Base-by-base conservation (phyloP, 2,329 filamentous ascomycete species). In the Acephala macrosclerotiorum region DNA sequence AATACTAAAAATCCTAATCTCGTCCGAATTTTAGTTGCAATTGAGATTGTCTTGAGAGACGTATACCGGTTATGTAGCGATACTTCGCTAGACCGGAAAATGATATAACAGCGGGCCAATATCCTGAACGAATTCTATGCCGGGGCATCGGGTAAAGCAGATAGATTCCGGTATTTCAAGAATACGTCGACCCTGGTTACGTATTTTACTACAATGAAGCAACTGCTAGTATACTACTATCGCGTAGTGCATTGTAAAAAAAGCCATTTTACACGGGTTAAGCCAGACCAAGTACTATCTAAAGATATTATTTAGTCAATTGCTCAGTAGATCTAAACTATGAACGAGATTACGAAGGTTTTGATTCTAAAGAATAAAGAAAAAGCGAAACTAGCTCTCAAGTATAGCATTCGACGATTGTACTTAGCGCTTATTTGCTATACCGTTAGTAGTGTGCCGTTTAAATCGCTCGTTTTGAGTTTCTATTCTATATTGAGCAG, bases 41-140 rank as follows among this genome's bases (percentile, higher is more conserved):
- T n/a, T n/a, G n/a, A n/a, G n/a, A n/a, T 47, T 33, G 42, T 66
- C 18, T 60, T 70, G 20, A 58, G 61, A 59, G 57, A 67, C 18
- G 55, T 45, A 12, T 68, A 68, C 35, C 36, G 45, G 51, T 64
- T 68, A 40, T 67, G 40, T 22, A 66, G 47, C 22, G 51, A 70
- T 29, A 67, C 56, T 20, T 70, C 25, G 25, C 64, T 25, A 33
- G 35, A 60, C 29, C 38, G 60, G 14, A 70, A 65, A 58, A 68
- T 70, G 33, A 70, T 25, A 7, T 26, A 70, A 40, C n/a, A 70
- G 56, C 22, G 14, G 26, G 63, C 66, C 3, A 68, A 66, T 60
- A 65, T 68, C 20, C 33, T 67, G 3, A 70, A 66, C 47, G 42
- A 66, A 35, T 70, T 68, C 42, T 63, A 66, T 56, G 25, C 56